phyloP scores from a whole-genome alignment of 2,329 filamentous ascomycete genomes.

The Beauveria varroae region DNA sequence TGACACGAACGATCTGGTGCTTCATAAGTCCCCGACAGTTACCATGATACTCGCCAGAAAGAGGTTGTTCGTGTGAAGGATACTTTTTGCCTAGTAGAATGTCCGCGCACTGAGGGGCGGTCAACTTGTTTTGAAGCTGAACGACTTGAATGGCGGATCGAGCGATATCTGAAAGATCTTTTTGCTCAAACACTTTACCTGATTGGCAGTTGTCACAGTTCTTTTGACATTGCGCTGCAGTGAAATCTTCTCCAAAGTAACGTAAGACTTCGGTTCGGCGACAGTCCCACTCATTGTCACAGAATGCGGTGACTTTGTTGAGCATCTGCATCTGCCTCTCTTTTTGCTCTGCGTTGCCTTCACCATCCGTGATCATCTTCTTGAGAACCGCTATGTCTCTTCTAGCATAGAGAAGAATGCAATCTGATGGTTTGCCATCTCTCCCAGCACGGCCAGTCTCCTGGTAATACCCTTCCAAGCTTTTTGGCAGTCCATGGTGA shows the following conservation, averaged over 20 bases:
- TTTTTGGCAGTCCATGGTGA: constrained; percentile 88
- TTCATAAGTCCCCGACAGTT: constrained; percentile 62
- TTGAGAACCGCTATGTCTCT: constrained; percentile 65
- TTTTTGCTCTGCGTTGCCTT: constrained; percentile 71
- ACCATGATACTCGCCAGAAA: constrained; percentile 55
- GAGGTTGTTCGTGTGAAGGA: constrained; percentile 39
- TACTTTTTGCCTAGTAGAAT: constrained; percentile 66
- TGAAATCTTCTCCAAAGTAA: constrained; percentile 91
- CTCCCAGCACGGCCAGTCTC: constrained; percentile 92
- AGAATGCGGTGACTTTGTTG: constrained; percentile 75
- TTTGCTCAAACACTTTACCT: constrained; percentile 59
- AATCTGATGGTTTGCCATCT: constrained; percentile 80
- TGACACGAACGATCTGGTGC: constrained; percentile 75
- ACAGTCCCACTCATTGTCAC: constrained; percentile 83
- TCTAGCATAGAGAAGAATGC: constrained; percentile 84
- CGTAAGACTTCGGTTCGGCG: constrained; percentile 78
- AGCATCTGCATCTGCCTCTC: constrained; percentile 80
- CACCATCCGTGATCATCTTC: constrained; percentile 75
- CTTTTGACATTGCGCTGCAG: constrained; percentile 59
- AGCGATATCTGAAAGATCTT: constrained; percentile 73
- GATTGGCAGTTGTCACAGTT: constrained; percentile 87
- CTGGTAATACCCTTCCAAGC: constrained; percentile 95
- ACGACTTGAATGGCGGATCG: constrained; percentile 64
- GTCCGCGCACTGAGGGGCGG: constrained; percentile 75
- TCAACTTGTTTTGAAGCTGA: constrained; percentile 52